Conservation (phyloP, 108 stramenopile species). For the Phaeodactylum tricornutum region DNA sequence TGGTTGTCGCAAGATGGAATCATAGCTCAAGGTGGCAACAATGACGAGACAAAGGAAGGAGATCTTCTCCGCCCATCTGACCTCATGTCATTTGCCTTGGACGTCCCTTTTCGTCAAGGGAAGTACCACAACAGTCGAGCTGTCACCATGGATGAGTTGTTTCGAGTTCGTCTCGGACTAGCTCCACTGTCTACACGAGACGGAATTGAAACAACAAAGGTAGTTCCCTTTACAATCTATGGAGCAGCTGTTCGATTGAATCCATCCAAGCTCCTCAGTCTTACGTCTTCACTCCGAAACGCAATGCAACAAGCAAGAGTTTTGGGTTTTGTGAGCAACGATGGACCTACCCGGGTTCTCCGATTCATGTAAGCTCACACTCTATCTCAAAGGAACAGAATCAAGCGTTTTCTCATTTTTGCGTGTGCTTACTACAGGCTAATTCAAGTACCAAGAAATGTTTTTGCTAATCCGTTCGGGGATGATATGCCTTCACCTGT, state of each 20-base stretch:
- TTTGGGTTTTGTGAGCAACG: slow-evolving; percentile 39
- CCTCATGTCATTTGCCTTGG: slow-evolving; percentile 41
- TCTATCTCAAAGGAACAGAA: too few relatives aligned
- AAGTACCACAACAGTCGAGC: slow-evolving; percentile 46
- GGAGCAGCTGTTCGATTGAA: slow-evolving; percentile 45
- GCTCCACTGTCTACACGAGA: slow-evolving; percentile 43
- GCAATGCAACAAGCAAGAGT: slow-evolving; percentile 31
- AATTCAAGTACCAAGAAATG: too few relatives aligned
- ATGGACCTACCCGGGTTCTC: slow-evolving; percentile 64
- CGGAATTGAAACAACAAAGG: slow-evolving; percentile 61
- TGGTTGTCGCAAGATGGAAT: slow-evolving; percentile 62
- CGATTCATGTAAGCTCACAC: too few relatives aligned
- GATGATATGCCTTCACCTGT: too few relatives aligned
- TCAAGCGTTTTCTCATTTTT: too few relatives aligned
- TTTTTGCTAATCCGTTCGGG: too few relatives aligned
- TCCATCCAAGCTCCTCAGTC: slow-evolving; percentile 34
- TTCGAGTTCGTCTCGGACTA: slow-evolving; percentile 41
- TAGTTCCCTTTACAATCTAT: slow-evolving; percentile 34
- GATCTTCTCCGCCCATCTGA: slow-evolving; percentile 29
- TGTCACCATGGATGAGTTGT: slow-evolving; percentile 40
- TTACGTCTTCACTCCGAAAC: slow-evolving; percentile 13
- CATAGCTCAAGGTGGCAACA: too few relatives aligned
- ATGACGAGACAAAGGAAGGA: slow-evolving; percentile 22
- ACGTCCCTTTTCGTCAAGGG: slow-evolving; percentile 64
- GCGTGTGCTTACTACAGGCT: too few relatives aligned